A percentile compares a stretch with the other conserved stretches of the same genome.
Conservation (phyloP, 1,139 yeast genomes). For the Meyerozyma guilliermondii region DNA sequence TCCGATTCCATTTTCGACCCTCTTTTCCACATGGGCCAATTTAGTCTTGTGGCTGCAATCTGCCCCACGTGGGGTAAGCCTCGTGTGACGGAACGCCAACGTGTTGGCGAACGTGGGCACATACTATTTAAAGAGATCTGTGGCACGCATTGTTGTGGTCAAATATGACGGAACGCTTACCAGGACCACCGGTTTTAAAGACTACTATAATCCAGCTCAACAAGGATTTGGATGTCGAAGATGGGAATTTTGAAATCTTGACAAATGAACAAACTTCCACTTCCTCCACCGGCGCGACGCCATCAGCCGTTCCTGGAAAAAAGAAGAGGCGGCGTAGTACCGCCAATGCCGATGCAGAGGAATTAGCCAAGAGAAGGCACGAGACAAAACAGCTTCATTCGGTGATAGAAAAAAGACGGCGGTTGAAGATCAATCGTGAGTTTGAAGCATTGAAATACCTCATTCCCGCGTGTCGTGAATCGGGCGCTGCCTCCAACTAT, state of each 20-base stretch:
- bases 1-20: not conserved
- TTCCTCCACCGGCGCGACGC: constrained; percentile 5
- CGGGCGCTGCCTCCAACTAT: constrained; percentile 14
- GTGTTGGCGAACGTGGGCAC: constrained; percentile 3
- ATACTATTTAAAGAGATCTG: not conserved
- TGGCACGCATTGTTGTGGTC: not conserved
- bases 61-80: constrained; percentile 2
- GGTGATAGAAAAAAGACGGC: constrained; percentile 72
- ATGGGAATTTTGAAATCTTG: constrained; percentile 39
- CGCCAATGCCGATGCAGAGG: constrained; percentile 45
- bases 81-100: constrained; percentile 2
- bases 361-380: constrained; percentile 47
- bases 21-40: constrained; percentile 1
- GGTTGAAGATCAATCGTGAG: constrained; percentile 76
- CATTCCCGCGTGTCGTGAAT: constrained; percentile 69
- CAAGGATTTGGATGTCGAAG: constrained; percentile 38
- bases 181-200: constrained; percentile 57
- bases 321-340: constrained; percentile 46
- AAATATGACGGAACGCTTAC: constrained; percentile 18
- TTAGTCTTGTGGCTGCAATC: not conserved
- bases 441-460: constrained; percentile 74
- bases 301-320: constrained; percentile 15
- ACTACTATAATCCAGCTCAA: constrained; percentile 61
- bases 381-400: constrained; percentile 68
- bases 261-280: constrained; percentile 27